Conservation (phyloP, 306 rosid species). For the Senna tora region DNA sequence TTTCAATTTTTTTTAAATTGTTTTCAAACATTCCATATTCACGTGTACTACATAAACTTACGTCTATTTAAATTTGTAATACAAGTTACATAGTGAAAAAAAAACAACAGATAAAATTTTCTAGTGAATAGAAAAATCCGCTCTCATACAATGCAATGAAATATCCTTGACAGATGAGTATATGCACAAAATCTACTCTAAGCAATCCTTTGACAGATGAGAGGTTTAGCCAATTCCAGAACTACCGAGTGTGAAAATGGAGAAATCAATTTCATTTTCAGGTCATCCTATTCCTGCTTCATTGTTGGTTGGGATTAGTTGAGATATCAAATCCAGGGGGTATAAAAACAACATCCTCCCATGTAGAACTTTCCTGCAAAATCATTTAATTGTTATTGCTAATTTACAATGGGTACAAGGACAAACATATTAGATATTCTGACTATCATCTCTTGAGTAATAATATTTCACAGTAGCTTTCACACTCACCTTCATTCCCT, state of each 20-base stretch:
- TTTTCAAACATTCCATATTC: too few relatives aligned
- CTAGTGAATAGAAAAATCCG: too few relatives aligned
- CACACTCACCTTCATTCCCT: constrained; percentile 83
- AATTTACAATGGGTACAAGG: neutral
- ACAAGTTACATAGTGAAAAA: too few relatives aligned
- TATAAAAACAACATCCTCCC: constrained; percentile 83
- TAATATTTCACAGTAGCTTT: constrained; percentile 15
- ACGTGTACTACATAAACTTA: too few relatives aligned
- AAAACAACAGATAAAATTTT: too few relatives aligned
- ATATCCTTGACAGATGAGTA: constrained; percentile 21
- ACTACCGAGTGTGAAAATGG: constrained; percentile 12
- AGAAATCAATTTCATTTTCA: constrained; percentile 29
- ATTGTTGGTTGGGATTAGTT: constrained; percentile 54
- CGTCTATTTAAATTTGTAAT: too few relatives aligned
- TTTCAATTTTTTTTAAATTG: too few relatives aligned
- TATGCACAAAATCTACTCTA: constrained; percentile 36
- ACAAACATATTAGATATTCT: neutral
- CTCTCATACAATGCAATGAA: constrained; percentile 13
- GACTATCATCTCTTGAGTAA: neutral
- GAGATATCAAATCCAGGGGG: constrained; percentile 92
- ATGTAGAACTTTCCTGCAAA: constrained; percentile 77
- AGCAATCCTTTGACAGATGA: constrained; percentile 21
- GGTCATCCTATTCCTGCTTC: constrained; percentile 30
- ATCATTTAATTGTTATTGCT: constrained; percentile 24
- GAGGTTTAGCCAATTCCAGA: constrained; percentile 32